A percentile compares a stretch with the other conserved stretches of the same genome.
These are phyloP conservation scores for Yamadazyma sp. DNA, from an alignment of 1,139 yeast genomes.

Conservation along the genomic window DNA sequence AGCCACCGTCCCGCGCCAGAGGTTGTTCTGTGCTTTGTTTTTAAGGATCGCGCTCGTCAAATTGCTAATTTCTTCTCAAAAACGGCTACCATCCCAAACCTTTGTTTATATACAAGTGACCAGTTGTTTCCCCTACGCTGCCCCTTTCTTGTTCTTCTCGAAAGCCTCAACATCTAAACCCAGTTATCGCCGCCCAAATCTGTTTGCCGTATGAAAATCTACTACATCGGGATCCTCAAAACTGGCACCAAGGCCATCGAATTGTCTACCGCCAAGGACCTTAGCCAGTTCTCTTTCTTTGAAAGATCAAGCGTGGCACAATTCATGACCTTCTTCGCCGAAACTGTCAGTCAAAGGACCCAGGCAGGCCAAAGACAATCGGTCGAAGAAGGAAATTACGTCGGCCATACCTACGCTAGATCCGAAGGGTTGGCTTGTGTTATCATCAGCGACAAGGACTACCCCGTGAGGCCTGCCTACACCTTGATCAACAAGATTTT, in stretches of 20 bases:
- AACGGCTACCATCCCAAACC: too few species aligned
- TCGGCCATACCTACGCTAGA: constrained; percentile 90
- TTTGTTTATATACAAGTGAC: too few species aligned
- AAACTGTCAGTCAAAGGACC: constrained; percentile 88
- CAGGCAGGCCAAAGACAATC: constrained; percentile 88
- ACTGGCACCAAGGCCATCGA: constrained; percentile 71
- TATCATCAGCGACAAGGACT: constrained; percentile 88
- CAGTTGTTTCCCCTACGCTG: too few species aligned
- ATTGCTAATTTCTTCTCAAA: constrained; percentile 1
- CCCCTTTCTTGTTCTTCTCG: too few species aligned
- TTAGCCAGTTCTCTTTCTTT: constrained; percentile 84
- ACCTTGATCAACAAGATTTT: constrained; percentile 85
- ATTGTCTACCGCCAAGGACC: constrained; percentile 77
- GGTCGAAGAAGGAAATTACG: constrained; percentile 87
- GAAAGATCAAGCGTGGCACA: constrained; percentile 77
- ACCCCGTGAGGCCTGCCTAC: constrained; percentile 97
- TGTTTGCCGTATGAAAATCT: constrained; percentile 73
- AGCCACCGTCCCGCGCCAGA: neutral
- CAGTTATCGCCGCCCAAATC: too few species aligned
- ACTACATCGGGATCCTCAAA: constrained; percentile 83
- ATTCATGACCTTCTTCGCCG: constrained; percentile 92
- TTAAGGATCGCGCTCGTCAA: neutral
- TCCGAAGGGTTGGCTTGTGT: constrained; percentile 94
- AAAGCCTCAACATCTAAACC: too few species aligned
- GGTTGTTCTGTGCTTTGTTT: neutral